Conservation (phyloP, 257 asterid genomes). For the Craterostigma plantagineum region DNA sequence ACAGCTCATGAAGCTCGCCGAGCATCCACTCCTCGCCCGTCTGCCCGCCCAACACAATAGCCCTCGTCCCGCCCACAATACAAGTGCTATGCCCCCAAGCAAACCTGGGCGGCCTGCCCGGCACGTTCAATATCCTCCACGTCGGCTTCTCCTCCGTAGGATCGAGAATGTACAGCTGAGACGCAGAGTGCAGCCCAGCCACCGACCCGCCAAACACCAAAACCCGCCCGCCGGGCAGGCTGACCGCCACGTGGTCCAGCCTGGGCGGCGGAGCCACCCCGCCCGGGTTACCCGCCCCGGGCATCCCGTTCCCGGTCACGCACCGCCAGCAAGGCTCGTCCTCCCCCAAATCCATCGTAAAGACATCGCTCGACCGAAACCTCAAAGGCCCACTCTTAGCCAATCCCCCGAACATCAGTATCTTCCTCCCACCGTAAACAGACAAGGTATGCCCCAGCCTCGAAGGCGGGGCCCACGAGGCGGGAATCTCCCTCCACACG, state of each 20-base stretch:
- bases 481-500: slow-evolving; percentile 78
- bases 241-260: slow-evolving; percentile 89
- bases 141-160: slow-evolving; percentile 95
- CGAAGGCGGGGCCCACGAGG: slow-evolving; percentile 80
- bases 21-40: slow-evolving; percentile 98
- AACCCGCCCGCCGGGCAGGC: slow-evolving; percentile 82
- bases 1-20: slow-evolving; percentile 70
- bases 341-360: slow-evolving; percentile 85
- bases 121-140: slow-evolving; percentile 83
- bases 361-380: slow-evolving; percentile 85
- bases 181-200: slow-evolving; percentile 94
- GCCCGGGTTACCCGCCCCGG: slow-evolving; percentile 91
- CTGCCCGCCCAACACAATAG: slow-evolving; percentile 81
- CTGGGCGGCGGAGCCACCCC: slow-evolving; percentile 94
- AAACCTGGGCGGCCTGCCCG: slow-evolving; percentile 73
- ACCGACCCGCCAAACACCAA: slow-evolving; percentile 86
- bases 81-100: slow-evolving; percentile 96
- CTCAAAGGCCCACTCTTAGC: slow-evolving; percentile 73
- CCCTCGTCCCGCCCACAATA: slow-evolving; percentile 86
- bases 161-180: slow-evolving; percentile 80
- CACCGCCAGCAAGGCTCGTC: slow-evolving; percentile 84
- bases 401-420: slow-evolving; percentile 86
- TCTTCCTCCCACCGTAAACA: slow-evolving; percentile 76
- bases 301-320: slow-evolving; percentile 87
- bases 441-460: slow-evolving; percentile 79